Conservation (phyloP, 2,329 filamentous ascomycete genomes). For the Botrytis fabae region DNA sequence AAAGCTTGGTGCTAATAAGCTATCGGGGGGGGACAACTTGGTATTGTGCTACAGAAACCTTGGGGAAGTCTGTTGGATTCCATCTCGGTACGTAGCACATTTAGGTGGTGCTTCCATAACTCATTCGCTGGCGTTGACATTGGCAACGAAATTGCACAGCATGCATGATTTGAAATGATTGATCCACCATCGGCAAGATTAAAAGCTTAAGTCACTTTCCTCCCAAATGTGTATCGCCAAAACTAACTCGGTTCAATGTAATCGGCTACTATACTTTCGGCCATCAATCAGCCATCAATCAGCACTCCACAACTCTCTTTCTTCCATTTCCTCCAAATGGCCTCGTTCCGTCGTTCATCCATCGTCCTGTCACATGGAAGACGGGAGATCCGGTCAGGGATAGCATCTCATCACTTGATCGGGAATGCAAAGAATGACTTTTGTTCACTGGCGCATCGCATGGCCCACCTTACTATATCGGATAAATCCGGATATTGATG, state of each 20-base stretch:
- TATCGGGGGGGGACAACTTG: not conserved
- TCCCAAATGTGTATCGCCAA: not conserved
- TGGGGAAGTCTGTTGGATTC: slow-evolving; percentile 1
- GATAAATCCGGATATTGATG: slow-evolving; percentile 1
- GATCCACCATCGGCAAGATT: not conserved
- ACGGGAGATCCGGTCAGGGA: not conserved
- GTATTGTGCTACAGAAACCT: not conserved
- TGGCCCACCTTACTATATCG: not conserved
- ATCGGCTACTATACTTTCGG: not conserved
- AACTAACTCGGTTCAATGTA: not conserved
- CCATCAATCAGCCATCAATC: not conserved
- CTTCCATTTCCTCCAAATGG: not conserved
- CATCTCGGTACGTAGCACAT: not conserved
- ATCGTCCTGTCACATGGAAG: not conserved
- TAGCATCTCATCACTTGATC: not conserved
- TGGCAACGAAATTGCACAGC: not conserved
- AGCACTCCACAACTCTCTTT: not conserved
- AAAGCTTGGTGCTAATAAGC: slow-evolving; percentile 24
- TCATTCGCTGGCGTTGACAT: not conserved
- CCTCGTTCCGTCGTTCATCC: not conserved
- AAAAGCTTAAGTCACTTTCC: not conserved
- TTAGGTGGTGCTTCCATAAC: not conserved
- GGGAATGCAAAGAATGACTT: not conserved
- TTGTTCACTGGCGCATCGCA: not conserved
- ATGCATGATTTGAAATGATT: not conserved